Conservation (phyloP, 1,284 basidiomycete genomes). For the Tilletia horrida region DNA sequence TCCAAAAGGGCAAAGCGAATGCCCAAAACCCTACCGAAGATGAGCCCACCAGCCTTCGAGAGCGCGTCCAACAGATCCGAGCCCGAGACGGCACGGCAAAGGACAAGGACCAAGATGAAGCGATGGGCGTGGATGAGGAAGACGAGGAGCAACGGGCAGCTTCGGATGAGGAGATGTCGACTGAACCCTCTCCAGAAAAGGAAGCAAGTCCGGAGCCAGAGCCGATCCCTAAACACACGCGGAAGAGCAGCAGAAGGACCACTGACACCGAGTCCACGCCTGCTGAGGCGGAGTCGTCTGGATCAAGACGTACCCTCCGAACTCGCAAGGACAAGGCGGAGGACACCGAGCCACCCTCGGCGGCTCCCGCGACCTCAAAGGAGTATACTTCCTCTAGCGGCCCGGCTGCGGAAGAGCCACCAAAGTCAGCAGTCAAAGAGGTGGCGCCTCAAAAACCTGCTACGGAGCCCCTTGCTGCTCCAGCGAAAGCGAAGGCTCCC, state of each 20-base stretch:
- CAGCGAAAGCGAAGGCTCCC: slow-evolving; percentile 23
- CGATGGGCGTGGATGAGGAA: slow-evolving; percentile 12
- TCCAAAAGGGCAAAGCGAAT: too few relatives aligned
- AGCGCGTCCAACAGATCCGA: not conserved
- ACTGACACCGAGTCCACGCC: slow-evolving; percentile 21
- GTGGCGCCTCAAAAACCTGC: slow-evolving; percentile 23
- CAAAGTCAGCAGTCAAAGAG: slow-evolving; percentile 31
- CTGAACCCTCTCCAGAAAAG: too few relatives aligned
- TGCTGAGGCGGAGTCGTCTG: slow-evolving; percentile 19
- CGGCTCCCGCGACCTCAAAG: not conserved
- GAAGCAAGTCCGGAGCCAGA: not conserved
- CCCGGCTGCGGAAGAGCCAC: slow-evolving; percentile 5
- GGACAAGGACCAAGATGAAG: slow-evolving; percentile 9
- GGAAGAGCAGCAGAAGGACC: slow-evolving; percentile 26
- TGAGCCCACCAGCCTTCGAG: not conserved
- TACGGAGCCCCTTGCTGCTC: not conserved
- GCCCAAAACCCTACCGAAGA: not conserved
- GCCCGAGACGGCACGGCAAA: not conserved
- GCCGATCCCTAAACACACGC: not conserved
- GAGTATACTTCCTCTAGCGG: too few relatives aligned
- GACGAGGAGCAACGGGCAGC: not conserved
- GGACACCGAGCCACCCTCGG: not conserved
- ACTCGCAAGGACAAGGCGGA: not conserved
- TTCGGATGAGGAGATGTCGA: not conserved
- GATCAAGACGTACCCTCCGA: slow-evolving; percentile 4